Conservation (phyloP, 805 yeast genomes). For the Lipomyces yamanashiensis region DNA sequence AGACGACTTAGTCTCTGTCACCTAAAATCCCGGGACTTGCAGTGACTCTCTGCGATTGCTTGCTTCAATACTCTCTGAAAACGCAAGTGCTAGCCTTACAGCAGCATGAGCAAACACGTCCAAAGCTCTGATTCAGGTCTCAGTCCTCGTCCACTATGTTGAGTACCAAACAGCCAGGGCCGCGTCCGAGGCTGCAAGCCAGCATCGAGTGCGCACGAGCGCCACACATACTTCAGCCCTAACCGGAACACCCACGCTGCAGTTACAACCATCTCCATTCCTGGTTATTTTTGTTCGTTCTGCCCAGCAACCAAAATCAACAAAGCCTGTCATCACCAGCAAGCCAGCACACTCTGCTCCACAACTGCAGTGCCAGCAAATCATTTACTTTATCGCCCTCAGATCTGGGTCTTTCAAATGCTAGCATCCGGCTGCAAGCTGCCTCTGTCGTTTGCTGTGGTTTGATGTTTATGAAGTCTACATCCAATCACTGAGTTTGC, state of each 20-base stretch:
- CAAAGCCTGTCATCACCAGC: background rate
- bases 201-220: background rate
- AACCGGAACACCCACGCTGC: background rate
- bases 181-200: background rate
- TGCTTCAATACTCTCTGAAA: no score
- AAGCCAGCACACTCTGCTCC: background rate
- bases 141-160: background rate
- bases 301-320: background rate
- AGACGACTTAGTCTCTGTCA: background rate
- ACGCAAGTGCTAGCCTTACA: background rate
- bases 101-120: background rate
- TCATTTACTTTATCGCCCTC: background rate
- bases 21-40: no score
- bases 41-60: no score
- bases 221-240: background rate
- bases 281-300: background rate
- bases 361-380: background rate
- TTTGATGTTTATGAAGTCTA: conserved; percentile 4
- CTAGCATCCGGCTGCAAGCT: conserved; percentile 6
- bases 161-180: background rate
- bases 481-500: conserved; percentile 9
- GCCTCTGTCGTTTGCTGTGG: conserved; percentile 10
- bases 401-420: background rate
- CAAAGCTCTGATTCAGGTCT: background rate
- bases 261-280: background rate